Base-by-base conservation (phyloP, 768 basidiomycete genomes). In the Thelephora ganbajun region DNA sequence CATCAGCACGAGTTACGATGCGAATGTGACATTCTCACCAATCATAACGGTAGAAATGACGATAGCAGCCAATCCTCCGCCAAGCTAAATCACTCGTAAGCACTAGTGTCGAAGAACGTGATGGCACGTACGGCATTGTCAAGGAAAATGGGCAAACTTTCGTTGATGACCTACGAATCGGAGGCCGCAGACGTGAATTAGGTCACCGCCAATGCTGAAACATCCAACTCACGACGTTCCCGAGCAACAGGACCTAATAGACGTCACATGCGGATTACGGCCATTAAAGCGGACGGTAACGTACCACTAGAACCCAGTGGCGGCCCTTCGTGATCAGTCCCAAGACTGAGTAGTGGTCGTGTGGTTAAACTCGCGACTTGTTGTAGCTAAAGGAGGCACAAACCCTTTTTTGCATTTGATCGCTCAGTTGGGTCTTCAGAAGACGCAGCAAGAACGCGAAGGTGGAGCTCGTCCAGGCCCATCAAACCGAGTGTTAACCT, bases 401-500 rank as follows among this genome's bases (percentile, higher is more conserved):
- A 44, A 80, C 85, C 86, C 66, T 73, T 80, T 57, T 72, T 71
- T 0, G 88, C 88, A 50, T 89, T 85, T 35, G 58, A 53, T 55
- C 76, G 73, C 62, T 93, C 86, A 18, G 56, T 69, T 5, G 65
- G 52, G 58, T 89, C 72, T n/a, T 85, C 84, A 0, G 89, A 91
- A 7, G 87, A 86, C 1, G 79, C 73, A 0, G 88, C 71, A 36
- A 96, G 70, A 3, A 94, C 92, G 14, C 89, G 78, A 5, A 96
- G 73, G 56, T 94, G 88, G 13, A 96, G 74, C 51, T 91, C 87
- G 53, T 96, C 91, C 14, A 93, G 72, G 1, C 92, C 92, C 92
- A 94, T 94, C 22, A 96, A 69, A 1, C 89, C 92, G 23, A 96
- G 77, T 0, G 92, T 96, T 46, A 96, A 66, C 2, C 90, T 91